Evolutionary conservation across 306 rosid genomes (phyloP).

Genomic region (Mimosa pudica): DNA sequence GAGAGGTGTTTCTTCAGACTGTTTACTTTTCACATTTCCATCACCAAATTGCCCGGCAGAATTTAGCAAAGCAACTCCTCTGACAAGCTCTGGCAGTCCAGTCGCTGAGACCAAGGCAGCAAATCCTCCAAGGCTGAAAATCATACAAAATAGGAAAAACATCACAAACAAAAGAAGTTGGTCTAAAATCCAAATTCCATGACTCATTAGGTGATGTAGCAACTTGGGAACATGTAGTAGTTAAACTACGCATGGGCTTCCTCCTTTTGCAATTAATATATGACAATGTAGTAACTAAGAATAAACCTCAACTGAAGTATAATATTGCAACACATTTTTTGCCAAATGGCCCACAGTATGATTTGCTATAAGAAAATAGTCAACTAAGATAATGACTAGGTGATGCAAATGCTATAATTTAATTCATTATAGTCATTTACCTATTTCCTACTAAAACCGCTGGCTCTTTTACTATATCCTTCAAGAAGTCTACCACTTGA

Average conservation of each 20-base stretch:
- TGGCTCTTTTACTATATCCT: constrained; percentile 87
- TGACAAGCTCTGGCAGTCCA: constrained; percentile 69
- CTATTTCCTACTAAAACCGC: constrained; percentile 89
- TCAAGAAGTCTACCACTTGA: constrained; percentile 84
- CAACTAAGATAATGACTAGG: neutral
- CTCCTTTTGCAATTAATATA: neutral
- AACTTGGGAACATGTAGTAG: constrained; percentile 5
- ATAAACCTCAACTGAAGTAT: neutral
- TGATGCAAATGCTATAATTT: neutral
- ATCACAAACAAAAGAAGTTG: constrained; percentile 14
- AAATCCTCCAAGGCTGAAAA: constrained; percentile 96
- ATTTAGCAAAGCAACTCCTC: constrained; percentile 78
- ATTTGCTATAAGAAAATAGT: constrained; percentile 5
- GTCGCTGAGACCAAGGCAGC: constrained; percentile 84
- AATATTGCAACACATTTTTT: neutral
- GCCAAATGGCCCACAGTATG: neutral
- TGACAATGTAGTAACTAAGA: constrained; percentile 16
- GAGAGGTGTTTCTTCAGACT: constrained; percentile 62
- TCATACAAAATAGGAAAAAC: constrained; percentile 21
- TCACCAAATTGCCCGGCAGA: constrained; percentile 84
- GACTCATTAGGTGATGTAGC: constrained; percentile 14
- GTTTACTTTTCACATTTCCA: constrained; percentile 43
- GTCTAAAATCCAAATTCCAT: constrained; percentile 7
- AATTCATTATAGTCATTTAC: constrained; percentile 39
- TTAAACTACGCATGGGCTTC: neutral